These are phyloP conservation scores for Bipolaris oryzae DNA, from an alignment of 2,329 filamentous ascomycete genomes.

Conservation along the genomic window DNA sequence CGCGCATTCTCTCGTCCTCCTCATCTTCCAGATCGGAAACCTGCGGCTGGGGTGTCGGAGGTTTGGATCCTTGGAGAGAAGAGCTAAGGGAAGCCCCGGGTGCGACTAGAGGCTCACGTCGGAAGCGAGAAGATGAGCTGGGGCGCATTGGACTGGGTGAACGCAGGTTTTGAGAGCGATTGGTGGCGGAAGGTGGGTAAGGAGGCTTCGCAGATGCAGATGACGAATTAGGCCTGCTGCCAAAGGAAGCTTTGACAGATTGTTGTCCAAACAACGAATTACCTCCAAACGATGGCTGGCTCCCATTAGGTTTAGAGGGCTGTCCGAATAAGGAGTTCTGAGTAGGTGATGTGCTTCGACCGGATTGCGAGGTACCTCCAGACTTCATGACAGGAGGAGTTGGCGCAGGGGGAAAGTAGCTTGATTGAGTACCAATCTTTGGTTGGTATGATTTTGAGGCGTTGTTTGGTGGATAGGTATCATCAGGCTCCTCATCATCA, in stretches of 20 bases:
- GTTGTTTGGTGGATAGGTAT: slow-evolving; percentile 41
- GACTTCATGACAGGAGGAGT: slow-evolving; percentile 41
- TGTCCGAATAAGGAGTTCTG: slow-evolving; percentile 25
- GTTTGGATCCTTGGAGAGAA: slow-evolving; percentile 41
- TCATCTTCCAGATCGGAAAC: slow-evolving; percentile 54
- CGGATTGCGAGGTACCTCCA: slow-evolving; percentile 30
- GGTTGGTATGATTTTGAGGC: slow-evolving; percentile 24
- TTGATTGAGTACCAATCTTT: slow-evolving; percentile 30
- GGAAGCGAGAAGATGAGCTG: slow-evolving; percentile 56
- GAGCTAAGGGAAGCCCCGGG: slow-evolving; percentile 41
- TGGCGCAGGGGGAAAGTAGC: slow-evolving; percentile 39
- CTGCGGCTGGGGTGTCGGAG: slow-evolving; percentile 47
- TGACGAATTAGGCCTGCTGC: slow-evolving; percentile 1
- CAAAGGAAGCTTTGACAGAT: slow-evolving; percentile 18
- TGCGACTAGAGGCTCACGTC: slow-evolving; percentile 41
- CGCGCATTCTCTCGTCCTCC: slow-evolving; percentile 71
- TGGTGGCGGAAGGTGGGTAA: slow-evolving; percentile 58
- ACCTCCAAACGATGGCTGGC: slow-evolving; percentile 14
- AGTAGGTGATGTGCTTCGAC: slow-evolving; percentile 26
- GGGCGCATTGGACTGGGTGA: slow-evolving; percentile 74
- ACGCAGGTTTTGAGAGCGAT: slow-evolving; percentile 59
- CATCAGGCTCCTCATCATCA: slow-evolving; percentile 52
- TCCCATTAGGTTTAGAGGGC: slow-evolving; percentile 13
- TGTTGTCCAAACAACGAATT: slow-evolving; percentile 29
- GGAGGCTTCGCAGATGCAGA: slow-evolving; percentile 36